phyloP scores from a whole-genome alignment of 1,284 basidiomycete species.

The Papiliotrema flavescens region DNA sequence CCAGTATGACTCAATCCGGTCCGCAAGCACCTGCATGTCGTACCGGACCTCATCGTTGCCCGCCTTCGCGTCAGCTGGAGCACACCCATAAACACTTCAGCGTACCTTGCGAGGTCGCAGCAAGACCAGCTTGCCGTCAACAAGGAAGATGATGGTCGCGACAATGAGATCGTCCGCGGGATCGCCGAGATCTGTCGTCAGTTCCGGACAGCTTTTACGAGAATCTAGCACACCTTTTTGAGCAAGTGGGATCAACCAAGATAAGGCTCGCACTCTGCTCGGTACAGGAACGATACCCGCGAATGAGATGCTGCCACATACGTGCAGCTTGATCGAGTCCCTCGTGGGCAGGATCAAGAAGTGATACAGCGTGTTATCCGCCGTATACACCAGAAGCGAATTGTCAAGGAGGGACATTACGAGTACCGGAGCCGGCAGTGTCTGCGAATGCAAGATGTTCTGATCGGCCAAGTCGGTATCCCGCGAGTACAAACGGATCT shows the following conservation, averaged over 20 bases:
- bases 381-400: slow-evolving; percentile 91
- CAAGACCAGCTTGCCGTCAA: slow-evolving; percentile 86
- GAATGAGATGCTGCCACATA: slow-evolving; percentile 94
- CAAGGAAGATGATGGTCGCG: slow-evolving; percentile 93
- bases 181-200: slow-evolving; percentile 74
- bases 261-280: slow-evolving; percentile 79
- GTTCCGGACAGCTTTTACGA: not conserved
- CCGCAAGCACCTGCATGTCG: slow-evolving; percentile 94
- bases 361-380: slow-evolving; percentile 92
- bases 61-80: slow-evolving; percentile 52
- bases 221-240: slow-evolving; percentile 71
- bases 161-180: slow-evolving; percentile 88
- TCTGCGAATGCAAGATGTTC: slow-evolving; percentile 77
- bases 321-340: slow-evolving; percentile 76
- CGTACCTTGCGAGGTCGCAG: slow-evolving; percentile 74
- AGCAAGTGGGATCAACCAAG: slow-evolving; percentile 92
- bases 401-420: slow-evolving; percentile 91
- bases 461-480: slow-evolving; percentile 85
- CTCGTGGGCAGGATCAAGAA: slow-evolving; percentile 84
- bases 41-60: slow-evolving; percentile 82
- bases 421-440: slow-evolving; percentile 71
- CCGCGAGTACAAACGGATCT: slow-evolving; percentile 93
- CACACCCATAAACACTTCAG: not conserved
- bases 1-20: slow-evolving; percentile 97
- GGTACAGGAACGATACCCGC: slow-evolving; percentile 85